phyloP scores from a whole-genome alignment of 345 rosid species.

The Noccaea caerulescens region DNA sequence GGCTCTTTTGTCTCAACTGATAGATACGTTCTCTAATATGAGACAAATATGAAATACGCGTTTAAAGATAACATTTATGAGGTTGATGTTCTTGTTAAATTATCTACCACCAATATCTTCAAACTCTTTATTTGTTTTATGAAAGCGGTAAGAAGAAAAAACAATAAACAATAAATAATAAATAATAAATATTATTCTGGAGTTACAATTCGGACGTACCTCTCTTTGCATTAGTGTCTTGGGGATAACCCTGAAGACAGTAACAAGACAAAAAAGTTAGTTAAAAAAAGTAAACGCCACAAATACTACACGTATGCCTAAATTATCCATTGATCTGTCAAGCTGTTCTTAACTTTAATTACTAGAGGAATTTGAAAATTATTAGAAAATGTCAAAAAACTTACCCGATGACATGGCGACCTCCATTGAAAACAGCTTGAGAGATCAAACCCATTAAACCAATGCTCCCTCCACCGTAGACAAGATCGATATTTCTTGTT shows the following conservation, averaged over 20 bases:
- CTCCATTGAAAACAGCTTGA: constrained; percentile 81
- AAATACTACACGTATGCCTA: constrained; percentile 27
- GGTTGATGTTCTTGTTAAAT: constrained; percentile 55
- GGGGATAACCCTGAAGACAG: constrained; percentile 70
- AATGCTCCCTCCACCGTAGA: constrained; percentile 95
- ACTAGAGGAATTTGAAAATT: background rate
- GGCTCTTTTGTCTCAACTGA: constrained; percentile 37
- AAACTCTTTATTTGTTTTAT: constrained; percentile 1
- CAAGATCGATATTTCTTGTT: constrained; percentile 81
- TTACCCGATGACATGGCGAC: constrained; percentile 91
- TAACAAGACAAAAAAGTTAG: constrained; percentile 45
- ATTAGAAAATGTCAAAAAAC: constrained; percentile 8
- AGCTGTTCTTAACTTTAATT: background rate
- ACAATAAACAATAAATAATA: constrained; percentile 4
- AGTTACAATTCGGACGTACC: constrained; percentile 49
- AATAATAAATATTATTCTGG: constrained; percentile 19
- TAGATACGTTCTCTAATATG: constrained; percentile 40
- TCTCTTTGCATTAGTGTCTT: constrained; percentile 75
- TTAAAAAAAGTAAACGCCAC: constrained; percentile 37
- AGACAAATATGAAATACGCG: constrained; percentile 45
- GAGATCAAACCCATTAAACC: constrained; percentile 93
- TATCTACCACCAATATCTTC: constrained; percentile 46
- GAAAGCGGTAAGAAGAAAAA: constrained; percentile 2
- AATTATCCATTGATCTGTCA: background rate
- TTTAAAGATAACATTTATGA: constrained; percentile 62